These are phyloP conservation scores for Linderniella brevidens DNA, from an alignment of 257 asterid species.

Conservation along the genomic window DNA sequence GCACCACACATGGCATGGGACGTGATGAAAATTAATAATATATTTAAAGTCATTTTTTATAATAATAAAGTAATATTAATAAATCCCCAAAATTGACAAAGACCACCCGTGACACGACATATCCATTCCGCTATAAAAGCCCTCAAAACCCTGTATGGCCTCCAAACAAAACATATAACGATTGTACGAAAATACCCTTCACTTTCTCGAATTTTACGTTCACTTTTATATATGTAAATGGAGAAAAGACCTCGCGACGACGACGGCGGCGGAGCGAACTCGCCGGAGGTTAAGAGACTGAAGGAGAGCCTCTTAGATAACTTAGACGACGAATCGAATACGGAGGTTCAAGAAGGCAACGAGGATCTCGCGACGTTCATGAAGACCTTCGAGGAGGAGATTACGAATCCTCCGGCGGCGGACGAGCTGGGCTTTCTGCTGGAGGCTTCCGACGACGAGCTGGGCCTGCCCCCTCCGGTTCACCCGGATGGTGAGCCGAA, in stretches of 20 bases:
- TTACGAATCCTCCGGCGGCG: conserved; percentile 16
- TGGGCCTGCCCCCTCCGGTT: conserved; percentile 52
- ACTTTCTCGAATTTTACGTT: too few species aligned
- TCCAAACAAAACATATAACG: too few species aligned
- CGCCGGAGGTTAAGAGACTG: conserved; percentile 59
- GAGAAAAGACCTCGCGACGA: conserved; percentile 36
- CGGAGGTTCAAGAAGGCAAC: conserved; percentile 23
- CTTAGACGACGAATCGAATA: conserved; percentile 29
- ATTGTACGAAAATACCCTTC: too few species aligned
- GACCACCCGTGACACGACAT: too few species aligned
- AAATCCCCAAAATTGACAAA: too few species aligned
- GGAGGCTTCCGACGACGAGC: conserved; percentile 74
- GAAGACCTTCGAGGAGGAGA: conserved; percentile 76
- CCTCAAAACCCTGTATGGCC: too few species aligned
- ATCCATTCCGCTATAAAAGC: too few species aligned
- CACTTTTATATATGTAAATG: too few species aligned
- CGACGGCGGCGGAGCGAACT: conserved; percentile 25
- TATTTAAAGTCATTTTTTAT: too few species aligned
- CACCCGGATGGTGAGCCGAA: conserved; percentile 11
- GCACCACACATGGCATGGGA: too few species aligned
- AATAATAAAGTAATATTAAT: too few species aligned
- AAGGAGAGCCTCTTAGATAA: conserved; percentile 39
- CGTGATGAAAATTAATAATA: too few species aligned
- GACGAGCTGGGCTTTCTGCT: conserved; percentile 42
- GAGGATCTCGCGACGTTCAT: conserved; percentile 64